Conservation (phyloP, 1,284 basidiomycete genomes). For the Trichosporon coremiiforme region DNA sequence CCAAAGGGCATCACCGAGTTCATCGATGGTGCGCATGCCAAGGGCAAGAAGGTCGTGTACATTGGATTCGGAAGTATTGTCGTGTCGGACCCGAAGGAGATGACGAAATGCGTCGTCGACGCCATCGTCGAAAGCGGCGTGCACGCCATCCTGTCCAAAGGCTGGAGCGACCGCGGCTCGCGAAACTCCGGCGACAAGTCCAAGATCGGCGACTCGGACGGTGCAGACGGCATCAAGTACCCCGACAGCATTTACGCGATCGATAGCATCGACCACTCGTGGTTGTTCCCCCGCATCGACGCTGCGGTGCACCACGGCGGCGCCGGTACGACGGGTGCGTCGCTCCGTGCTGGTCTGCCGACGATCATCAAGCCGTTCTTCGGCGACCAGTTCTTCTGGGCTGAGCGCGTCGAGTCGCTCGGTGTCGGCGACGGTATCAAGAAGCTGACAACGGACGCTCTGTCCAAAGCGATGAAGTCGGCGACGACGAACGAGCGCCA, state of each 20-base stretch:
- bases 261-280: conserved; percentile 90
- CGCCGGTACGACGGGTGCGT: conserved; percentile 95
- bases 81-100: conserved; percentile 86
- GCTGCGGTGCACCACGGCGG: conserved; percentile 98
- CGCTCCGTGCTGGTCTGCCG: conserved; percentile 69
- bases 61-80: conserved; percentile 99
- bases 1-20: conserved; percentile 77
- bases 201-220: conserved; percentile 34
- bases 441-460: conserved; percentile 74
- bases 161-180: conserved; percentile 93
- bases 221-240: conserved; percentile 59
- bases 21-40: conserved; percentile 71
- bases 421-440: conserved; percentile 83
- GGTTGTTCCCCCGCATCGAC: conserved; percentile 91
- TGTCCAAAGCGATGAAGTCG: conserved; percentile 72
- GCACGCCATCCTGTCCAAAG: conserved; percentile 89
- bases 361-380: conserved; percentile 98
- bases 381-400: conserved; percentile 97
- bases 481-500: conserved; percentile 88
- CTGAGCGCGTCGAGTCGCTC: conserved; percentile 87
- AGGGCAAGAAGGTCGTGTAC: conserved; percentile 88
- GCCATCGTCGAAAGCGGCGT: conserved; percentile 83
- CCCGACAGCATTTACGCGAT: conserved; percentile 77
- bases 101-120: conserved; percentile 87
- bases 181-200: conserved; percentile 53